Conservation (phyloP, 75 land plant genomes). For the Pinus albicaulis region DNA sequence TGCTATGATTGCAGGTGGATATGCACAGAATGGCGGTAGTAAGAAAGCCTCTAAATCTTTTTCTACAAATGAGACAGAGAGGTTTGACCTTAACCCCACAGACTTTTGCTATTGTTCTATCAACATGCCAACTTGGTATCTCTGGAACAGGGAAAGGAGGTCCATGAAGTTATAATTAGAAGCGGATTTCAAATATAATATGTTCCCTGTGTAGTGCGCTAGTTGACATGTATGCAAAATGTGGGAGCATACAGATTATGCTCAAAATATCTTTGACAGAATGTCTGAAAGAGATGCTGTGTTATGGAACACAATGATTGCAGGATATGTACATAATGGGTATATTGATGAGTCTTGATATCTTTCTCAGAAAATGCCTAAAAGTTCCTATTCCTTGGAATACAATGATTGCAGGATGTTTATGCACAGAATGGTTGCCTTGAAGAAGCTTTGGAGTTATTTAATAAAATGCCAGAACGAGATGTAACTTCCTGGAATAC, state of each 20-base stretch:
- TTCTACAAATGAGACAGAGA: constrained; percentile 8
- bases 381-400: no score
- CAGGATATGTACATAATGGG: constrained; percentile 22
- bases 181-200: constrained; percentile 21
- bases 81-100: constrained; percentile 4
- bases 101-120: constrained; percentile 10
- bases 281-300: constrained; percentile 42
- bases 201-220: constrained; percentile 20
- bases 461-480: background rate
- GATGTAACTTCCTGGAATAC: no score
- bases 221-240: constrained; percentile 41
- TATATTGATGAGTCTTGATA: constrained; percentile 6
- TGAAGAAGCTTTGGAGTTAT: no score
- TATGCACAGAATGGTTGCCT: no score
- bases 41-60: constrained; percentile 11
- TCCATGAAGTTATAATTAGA: background rate
- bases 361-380: constrained; percentile 18
- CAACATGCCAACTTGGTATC: constrained; percentile 14
- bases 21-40: constrained; percentile 17
- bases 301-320: constrained; percentile 46
- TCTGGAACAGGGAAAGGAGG: constrained; percentile 10
- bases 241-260: constrained; percentile 35
- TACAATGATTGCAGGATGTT: no score
- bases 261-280: constrained; percentile 37
- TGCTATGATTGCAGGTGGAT: constrained; percentile 38